A percentile compares a stretch with the other conserved stretches of the same genome.
Evolutionary conservation across 352 stramenopile species (phyloP).

Genomic region (Lagenidium sp.): DNA sequence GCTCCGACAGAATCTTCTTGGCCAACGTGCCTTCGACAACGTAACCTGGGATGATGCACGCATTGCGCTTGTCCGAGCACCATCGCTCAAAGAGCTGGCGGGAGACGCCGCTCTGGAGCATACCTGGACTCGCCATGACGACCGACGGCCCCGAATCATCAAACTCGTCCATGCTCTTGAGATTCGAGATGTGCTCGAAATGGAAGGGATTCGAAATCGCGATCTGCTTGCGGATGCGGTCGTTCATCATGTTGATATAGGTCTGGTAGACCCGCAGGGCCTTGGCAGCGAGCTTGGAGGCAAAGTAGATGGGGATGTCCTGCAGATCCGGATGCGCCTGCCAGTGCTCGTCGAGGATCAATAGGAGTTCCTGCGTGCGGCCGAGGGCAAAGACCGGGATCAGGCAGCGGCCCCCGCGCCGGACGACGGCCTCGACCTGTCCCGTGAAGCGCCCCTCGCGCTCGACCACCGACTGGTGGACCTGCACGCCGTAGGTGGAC

Average conservation of each 20-base stretch:
- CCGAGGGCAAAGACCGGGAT: constrained; percentile 99
- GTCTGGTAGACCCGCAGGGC: constrained; percentile 98
- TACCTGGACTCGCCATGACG: constrained; percentile 98
- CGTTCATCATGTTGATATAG: constrained; percentile 99
- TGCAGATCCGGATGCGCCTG: constrained; percentile 90
- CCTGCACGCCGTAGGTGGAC: constrained; percentile 97
- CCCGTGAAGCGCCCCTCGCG: constrained; percentile 96
- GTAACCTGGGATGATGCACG: constrained; percentile 98
- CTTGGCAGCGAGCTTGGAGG: constrained; percentile 94
- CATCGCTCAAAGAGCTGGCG: constrained; percentile 97
- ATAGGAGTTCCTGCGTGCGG: constrained; percentile 96
- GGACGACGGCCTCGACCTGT: constrained; percentile 94
- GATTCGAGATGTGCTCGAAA: constrained; percentile 96
- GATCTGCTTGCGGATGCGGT: constrained; percentile 95
- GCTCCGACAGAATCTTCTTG: constrained; percentile 95
- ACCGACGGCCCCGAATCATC: constrained; percentile 97
- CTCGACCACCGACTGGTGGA: constrained; percentile 94
- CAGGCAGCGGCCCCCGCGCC: constrained; percentile 93
- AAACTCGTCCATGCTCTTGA: constrained; percentile 96
- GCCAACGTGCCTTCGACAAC: constrained; percentile 97
- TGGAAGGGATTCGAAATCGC: constrained; percentile 97
- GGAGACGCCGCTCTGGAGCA: constrained; percentile 97
- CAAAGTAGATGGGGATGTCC: constrained; percentile 98
- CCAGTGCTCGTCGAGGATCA: constrained; percentile 99
- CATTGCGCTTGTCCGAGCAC: constrained; percentile 97